Conservation (phyloP, 192 early-diverging fungal species). For the Lunasporangiospora selenospora region DNA sequence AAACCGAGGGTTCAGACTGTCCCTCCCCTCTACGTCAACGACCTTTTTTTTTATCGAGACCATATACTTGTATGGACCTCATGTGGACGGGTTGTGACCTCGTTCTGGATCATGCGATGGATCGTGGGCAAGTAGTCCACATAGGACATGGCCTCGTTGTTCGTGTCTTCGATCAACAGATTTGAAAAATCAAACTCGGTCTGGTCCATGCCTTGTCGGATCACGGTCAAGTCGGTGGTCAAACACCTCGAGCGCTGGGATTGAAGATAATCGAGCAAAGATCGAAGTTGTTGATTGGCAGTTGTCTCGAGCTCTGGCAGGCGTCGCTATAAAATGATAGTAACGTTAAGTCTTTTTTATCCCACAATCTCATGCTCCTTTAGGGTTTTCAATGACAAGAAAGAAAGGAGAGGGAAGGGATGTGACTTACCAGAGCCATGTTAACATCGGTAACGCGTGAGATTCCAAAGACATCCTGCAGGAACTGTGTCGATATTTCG, state of each 20-base stretch:
- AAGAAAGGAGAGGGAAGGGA: too few species aligned
- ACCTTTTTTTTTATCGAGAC: slow-evolving; percentile 8
- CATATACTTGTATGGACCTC: slow-evolving; percentile 5
- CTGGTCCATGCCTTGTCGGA: slow-evolving; percentile 87
- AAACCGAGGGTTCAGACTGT: background rate
- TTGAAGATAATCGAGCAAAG: slow-evolving; percentile 70
- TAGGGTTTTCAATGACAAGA: too few species aligned
- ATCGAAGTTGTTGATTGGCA: slow-evolving; percentile 71
- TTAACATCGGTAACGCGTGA: slow-evolving; percentile 75
- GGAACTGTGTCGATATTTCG: slow-evolving; percentile 62
- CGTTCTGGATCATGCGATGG: slow-evolving; percentile 86
- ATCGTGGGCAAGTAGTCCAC: slow-evolving; percentile 91
- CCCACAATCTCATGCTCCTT: too few species aligned
- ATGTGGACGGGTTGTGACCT: slow-evolving; percentile 52
- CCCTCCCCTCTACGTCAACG: slow-evolving; percentile 1
- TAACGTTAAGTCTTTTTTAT: too few species aligned
- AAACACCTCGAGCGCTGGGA: slow-evolving; percentile 69
- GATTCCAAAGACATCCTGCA: slow-evolving; percentile 86
- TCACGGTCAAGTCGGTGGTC: slow-evolving; percentile 71
- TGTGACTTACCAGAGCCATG: slow-evolving; percentile 61
- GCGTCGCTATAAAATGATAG: slow-evolving; percentile 59
- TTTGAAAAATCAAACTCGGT: slow-evolving; percentile 81
- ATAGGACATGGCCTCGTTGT: slow-evolving; percentile 87
- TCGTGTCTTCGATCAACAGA: slow-evolving; percentile 88
- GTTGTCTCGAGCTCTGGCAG: slow-evolving; percentile 76